These are phyloP conservation scores for Schrenkiella parvula DNA, from an alignment of 345 rosid genomes.

Conservation along the genomic window DNA sequence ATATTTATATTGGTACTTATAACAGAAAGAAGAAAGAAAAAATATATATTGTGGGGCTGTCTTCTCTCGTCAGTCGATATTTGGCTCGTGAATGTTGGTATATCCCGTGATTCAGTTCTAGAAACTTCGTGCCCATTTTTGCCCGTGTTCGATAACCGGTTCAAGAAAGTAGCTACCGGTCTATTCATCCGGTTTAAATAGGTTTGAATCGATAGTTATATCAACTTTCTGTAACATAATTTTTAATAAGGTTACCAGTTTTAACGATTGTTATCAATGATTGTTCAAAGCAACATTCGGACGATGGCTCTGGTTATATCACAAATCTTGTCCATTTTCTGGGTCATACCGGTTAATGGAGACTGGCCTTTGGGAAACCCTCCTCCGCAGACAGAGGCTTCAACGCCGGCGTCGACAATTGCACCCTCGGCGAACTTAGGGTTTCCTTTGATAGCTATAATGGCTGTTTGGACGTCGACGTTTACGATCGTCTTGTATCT, in stretches of 20 bases:
- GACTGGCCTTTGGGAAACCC: slow-evolving; percentile 20
- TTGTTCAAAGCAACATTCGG: slow-evolving; percentile 13
- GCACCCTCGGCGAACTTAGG: slow-evolving; percentile 33
- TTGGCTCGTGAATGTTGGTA: slow-evolving; percentile 27
- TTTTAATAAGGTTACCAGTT: no score
- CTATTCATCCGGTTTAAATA: background rate
- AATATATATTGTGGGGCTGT: background rate
- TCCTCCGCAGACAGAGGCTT: slow-evolving; percentile 31
- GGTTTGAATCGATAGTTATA: background rate
- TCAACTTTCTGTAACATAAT: background rate
- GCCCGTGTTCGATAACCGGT: slow-evolving; percentile 17
- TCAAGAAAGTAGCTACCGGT: slow-evolving; percentile 1
- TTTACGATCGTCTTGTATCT: slow-evolving; percentile 37
- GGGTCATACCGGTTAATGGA: slow-evolving; percentile 29
- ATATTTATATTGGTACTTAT: background rate
- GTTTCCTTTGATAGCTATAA: slow-evolving; percentile 33
- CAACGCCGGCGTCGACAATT: slow-evolving; percentile 24
- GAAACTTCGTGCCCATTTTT: slow-evolving; percentile 13
- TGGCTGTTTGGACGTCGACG: slow-evolving; percentile 26
- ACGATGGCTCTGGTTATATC: slow-evolving; percentile 36
- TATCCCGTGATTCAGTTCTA: slow-evolving; percentile 29
- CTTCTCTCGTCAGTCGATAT: slow-evolving; percentile 13
- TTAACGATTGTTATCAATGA: no score
- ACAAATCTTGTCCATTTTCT: slow-evolving; percentile 25
- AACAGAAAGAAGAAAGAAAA: background rate